Conservation (phyloP, 106 monocot genomes). For the Allium fistulosum region DNA sequence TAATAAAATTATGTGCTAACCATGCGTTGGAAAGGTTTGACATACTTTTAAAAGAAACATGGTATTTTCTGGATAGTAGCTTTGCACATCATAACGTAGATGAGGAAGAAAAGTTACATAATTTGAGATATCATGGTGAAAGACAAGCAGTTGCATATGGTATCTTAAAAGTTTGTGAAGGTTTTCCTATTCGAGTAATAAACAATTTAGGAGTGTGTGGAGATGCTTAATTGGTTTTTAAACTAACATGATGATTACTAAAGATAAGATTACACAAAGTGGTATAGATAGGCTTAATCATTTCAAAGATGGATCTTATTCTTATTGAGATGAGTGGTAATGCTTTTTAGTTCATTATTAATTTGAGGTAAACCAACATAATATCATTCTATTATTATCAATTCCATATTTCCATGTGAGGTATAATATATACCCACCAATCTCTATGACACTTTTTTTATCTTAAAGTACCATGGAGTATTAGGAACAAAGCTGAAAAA, state of each 20-base stretch:
- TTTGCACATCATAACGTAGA: conserved; percentile 77
- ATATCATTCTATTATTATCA: no score
- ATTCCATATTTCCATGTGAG: no score
- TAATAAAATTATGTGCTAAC: conserved; percentile 17
- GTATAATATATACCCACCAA: no score
- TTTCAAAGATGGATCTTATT: conserved; percentile 70
- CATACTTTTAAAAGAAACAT: conserved; percentile 40
- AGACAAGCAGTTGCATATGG: conserved; percentile 75
- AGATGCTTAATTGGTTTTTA: conserved; percentile 67
- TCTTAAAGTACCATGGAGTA: no score
- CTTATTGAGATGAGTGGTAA: conserved; percentile 84
- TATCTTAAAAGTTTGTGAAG: conserved; percentile 55
- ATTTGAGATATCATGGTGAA: conserved; percentile 62
- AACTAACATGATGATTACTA: conserved; percentile 51
- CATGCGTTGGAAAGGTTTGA: conserved; percentile 39
- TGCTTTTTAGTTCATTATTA: no score
- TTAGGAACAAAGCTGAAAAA: no score
- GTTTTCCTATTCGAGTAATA: conserved; percentile 68
- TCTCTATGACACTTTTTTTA: no score
- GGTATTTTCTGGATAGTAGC: conserved; percentile 60
- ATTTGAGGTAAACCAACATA: no score
- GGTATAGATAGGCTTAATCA: conserved; percentile 82
- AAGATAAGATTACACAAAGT: conserved; percentile 57
- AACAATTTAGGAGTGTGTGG: conserved; percentile 81
- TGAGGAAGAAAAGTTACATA: conserved; percentile 66